Evolutionary conservation across 139 green algal genomes (phyloP).

Genomic region (Micromonas pusilla): DNA sequence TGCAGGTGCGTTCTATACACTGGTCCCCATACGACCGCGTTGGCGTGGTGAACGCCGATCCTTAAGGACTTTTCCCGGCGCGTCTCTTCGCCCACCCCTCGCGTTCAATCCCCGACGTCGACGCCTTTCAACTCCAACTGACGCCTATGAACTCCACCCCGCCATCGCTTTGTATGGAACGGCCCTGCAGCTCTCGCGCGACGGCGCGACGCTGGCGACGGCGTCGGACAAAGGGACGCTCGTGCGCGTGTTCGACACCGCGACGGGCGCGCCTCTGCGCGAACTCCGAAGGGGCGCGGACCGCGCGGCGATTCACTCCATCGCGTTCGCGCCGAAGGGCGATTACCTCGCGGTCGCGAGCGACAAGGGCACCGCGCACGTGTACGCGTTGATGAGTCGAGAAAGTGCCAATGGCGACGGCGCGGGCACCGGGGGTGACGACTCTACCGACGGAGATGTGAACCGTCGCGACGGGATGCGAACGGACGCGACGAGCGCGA

Average conservation of each 20-base stretch:
- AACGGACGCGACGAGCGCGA: no score
- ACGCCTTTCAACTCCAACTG: no score
- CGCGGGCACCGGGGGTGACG: background rate
- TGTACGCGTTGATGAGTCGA: background rate
- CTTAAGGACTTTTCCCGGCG: no score
- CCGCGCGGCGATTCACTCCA: conserved; percentile 64
- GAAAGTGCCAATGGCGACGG: background rate
- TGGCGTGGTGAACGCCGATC: no score
- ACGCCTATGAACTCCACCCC: no score
- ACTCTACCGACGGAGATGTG: background rate
- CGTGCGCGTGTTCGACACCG: conserved; percentile 78
- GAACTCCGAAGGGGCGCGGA: conserved; percentile 84
- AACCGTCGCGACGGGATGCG: no score
- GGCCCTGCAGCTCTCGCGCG: conserved; percentile 65
- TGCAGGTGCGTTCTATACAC: no score
- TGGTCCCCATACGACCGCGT: no score
- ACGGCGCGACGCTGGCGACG: conserved; percentile 83
- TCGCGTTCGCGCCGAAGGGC: conserved; percentile 1
- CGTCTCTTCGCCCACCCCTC: no score
- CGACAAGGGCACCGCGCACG: conserved; percentile 24
- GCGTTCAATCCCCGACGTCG: no score
- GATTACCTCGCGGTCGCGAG: background rate
- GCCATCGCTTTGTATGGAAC: no score
- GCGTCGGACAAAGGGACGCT: conserved; percentile 84
- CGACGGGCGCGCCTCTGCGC: conserved; percentile 69